Base-by-base conservation (phyloP, 2,329 filamentous ascomycete species). In the Penicillium sp. region DNA sequence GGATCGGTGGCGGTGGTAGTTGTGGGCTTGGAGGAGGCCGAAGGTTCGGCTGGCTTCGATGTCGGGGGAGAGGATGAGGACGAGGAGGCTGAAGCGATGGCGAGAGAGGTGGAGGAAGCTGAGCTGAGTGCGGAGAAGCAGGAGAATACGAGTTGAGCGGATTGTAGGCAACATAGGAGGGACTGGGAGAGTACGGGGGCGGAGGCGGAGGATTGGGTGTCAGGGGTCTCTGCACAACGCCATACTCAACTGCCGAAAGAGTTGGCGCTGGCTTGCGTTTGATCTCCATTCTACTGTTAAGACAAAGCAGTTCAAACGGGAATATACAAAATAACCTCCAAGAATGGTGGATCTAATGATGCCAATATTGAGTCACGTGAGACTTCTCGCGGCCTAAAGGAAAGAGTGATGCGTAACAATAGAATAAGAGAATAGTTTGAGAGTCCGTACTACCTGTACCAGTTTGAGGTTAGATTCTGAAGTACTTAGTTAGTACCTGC, bases 241-340 rank as follows among this genome's bases (percentile, higher is more conserved):
- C 60, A 46, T 58, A 51, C n/a, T 51, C 48, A 5, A 30, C 50
- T 19, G 50, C n/a, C 4, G 60, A 31, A 9, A 35, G 49, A 44
- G 60, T 11, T 6, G 60, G 55, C n/a, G 55, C 48, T 2, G 60
- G 60, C 23, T 62, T 62, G 30, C 60, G 60, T 41, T 49, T 58
- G 45, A 62, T 55, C 19, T 62, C 60, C 60, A 62, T 62, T 44
- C 46, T 15, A 26, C 26, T 6, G 5, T 26, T 26, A 8, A 29
- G 47, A 26, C 15, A 23, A 23, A 30, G 8, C 23, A 50, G 26
- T 41, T 41, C 5, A 41, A 41, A 7, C 31, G 31, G 11, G 15
- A 41, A 41, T 15, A 11, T 41, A 13, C 26, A 26, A 26, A 26
- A 26, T 26, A 6, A 5, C 26, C 26, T 3, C 26, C 26, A 5